Evolutionary conservation across 106 monocot genomes (phyloP).

Genomic region (Dactylorhiza incarnata): DNA sequence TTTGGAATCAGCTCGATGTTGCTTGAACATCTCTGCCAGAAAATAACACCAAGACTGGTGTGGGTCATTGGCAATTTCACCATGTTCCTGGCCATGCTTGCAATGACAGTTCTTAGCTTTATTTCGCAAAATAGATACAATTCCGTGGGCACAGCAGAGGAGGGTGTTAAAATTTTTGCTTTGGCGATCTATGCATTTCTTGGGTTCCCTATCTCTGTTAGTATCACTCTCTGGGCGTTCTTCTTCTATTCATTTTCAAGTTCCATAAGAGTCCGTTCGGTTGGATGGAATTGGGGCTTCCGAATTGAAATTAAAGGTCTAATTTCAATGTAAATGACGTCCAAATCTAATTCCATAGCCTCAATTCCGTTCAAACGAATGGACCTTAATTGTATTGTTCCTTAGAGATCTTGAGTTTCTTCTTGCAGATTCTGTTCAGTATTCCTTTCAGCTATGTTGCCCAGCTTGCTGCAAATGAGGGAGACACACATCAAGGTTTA

Average conservation of each 20-base stretch:
- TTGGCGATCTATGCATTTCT: conserved; percentile 32
- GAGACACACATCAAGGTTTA: conserved; percentile 43
- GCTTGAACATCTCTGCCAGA: conserved; percentile 42
- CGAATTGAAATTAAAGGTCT: no score
- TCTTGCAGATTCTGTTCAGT: conserved; percentile 32
- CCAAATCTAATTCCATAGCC: no score
- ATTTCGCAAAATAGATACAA: conserved; percentile 9
- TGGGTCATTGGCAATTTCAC: conserved; percentile 61
- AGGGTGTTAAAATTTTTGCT: conserved; percentile 20
- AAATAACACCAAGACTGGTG: conserved; percentile 34
- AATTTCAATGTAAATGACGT: no score
- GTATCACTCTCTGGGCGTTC: background rate
- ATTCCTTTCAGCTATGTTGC: conserved; percentile 44
- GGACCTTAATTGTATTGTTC: no score
- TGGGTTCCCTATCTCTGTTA: conserved; percentile 36
- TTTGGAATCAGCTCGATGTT: conserved; percentile 43
- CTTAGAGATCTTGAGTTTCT: background rate
- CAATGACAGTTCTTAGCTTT: conserved; percentile 25
- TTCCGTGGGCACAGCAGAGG: background rate
- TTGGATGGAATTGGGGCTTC: no score
- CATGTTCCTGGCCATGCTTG: conserved; percentile 39
- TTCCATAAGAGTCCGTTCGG: background rate
- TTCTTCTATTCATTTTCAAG: background rate
- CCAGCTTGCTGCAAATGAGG: conserved; percentile 32
- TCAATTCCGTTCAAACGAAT: no score